phyloP scores from a whole-genome alignment of 768 basidiomycete species.

The Butyriboletus loyo region DNA sequence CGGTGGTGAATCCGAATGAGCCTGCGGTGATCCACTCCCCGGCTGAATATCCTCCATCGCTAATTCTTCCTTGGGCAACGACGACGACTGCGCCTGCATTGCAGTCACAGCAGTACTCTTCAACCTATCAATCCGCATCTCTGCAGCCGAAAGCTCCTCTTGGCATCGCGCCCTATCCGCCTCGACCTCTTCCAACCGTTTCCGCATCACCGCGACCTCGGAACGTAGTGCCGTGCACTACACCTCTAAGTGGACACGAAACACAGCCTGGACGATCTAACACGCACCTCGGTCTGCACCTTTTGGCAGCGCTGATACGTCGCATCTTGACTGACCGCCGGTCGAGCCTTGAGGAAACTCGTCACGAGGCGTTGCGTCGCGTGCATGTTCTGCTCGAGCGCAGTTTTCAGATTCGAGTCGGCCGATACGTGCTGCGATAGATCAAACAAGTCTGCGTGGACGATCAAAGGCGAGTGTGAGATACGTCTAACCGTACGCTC shows the following conservation, averaged over 20 bases:
- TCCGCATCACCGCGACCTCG: slow-evolving; percentile 50
- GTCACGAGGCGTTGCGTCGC: slow-evolving; percentile 60
- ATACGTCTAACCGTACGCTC: not conserved
- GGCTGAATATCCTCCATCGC: slow-evolving; percentile 26
- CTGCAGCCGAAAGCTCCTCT: slow-evolving; percentile 50
- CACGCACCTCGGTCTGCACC: slow-evolving; percentile 57
- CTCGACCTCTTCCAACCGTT: slow-evolving; percentile 49
- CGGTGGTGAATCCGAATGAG: slow-evolving; percentile 60
- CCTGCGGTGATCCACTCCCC: slow-evolving; percentile 44
- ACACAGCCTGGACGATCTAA: not conserved
- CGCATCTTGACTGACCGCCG: slow-evolving; percentile 35
- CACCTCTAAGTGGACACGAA: slow-evolving; percentile 9
- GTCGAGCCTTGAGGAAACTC: slow-evolving; percentile 45
- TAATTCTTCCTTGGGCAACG: slow-evolving; percentile 32
- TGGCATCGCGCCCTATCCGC: slow-evolving; percentile 47
- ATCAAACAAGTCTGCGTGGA: slow-evolving; percentile 28
- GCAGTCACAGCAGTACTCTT: slow-evolving; percentile 51
- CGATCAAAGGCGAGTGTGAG: not conserved
- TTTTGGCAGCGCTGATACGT: slow-evolving; percentile 48
- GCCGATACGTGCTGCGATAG: slow-evolving; percentile 31
- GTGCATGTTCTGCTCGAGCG: slow-evolving; percentile 53
- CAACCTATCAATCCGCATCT: slow-evolving; percentile 61
- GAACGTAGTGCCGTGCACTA: slow-evolving; percentile 60
- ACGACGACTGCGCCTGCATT: slow-evolving; percentile 40
- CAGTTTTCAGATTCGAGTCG: slow-evolving; percentile 34